Base-by-base conservation (phyloP, 768 basidiomycete species). In the Amanita phalloides region DNA sequence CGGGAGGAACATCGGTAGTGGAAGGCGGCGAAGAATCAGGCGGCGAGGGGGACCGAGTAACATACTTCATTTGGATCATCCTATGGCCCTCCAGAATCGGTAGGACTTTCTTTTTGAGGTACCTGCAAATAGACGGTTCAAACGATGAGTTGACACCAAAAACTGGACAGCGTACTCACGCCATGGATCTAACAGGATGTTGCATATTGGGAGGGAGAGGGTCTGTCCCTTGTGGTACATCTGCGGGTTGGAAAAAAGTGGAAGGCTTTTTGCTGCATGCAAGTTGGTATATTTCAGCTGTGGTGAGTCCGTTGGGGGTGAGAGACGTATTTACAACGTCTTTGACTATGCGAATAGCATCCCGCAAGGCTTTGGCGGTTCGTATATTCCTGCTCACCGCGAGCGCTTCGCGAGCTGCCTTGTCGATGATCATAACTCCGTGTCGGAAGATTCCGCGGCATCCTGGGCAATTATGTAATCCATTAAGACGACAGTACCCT, bases 111-210 rank as follows among this genome's bases (percentile, higher is more conserved):
- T 58, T 68, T 61, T 83, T 84, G 37, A 86, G 62, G 58, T 78
- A 82, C 25, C 82, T 83, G 51, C 10, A 13, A 26, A 21, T 32
- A n/a, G 7, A n/a, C 13, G 32, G 49, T 30, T 49, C 42, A 28
- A 9, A 48, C 14, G 17, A 17, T 21, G 33, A 20, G 41, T 44
- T 17, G 13, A 20, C 13, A 28, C 20, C 11, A 17, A n/a, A 17
- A 13, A 38, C 14, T 7, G 43, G 39, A 33, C 17, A 14, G 11
- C 14, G 20, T 17, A 66, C 71, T 43, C 51, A 78, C 83, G 60
- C 67, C 50, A 81, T 66, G 11, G 84, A 85, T 17, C 76, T 72
- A 45, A 85, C 63, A 6, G 72, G 70, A 55, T 82, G 74, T 7
- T 71, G 67, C 0, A 71, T 61, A 47, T 69, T 60, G 3, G 75